Base-by-base conservation (phyloP, 768 basidiomycete species). In the Termitomyces sp. region DNA sequence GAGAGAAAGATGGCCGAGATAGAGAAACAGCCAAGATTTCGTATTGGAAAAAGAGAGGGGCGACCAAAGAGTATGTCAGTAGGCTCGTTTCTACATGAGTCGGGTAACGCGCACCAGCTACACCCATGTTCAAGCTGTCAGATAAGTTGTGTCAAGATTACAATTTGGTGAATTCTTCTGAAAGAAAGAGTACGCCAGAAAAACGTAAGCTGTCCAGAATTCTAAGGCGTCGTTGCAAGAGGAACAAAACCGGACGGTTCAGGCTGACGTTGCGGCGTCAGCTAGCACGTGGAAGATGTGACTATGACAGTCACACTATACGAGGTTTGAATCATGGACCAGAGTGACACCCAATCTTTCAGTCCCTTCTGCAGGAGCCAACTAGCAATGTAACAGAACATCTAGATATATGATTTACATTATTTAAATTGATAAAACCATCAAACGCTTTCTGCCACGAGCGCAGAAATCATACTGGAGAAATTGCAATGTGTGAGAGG, bases 401-500 rank as follows among this genome's bases (percentile, higher is more conserved):
- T 57, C 60, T 51, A 59, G 44, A 52, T 63, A 57, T 47, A 55
- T 44, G 51, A 32, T 50, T 26, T 60, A 62, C 54, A 56, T 50
- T 58, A 52, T 46, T 13, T 32, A 51, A 60, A 26, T 55, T 20
- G 20, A 59, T 33, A 18, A 2, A 2, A n/a, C 14, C 54, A 13
- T 68, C 71, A 87, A 71, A 86, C 85, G 71, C 84, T 86, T 66
- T 88, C 89, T 57, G 88, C 87, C 66, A 93, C 89, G 62, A 93
- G 83, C 20, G 91, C 88, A 35, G 88, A 84, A 68, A 93, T 93
- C 91, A 92, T 91, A 89, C 91, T 63, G 33, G 44, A 51, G 13
- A 36, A 12, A 23, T 32, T 5, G 44, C 44, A 61, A 16, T 66
- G 35, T 9, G 57, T 48, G 20, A 36, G 4, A 35, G 47, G 8